phyloP scores from a whole-genome alignment of 768 basidiomycete genomes.

The Rhizopogon roseolus region DNA sequence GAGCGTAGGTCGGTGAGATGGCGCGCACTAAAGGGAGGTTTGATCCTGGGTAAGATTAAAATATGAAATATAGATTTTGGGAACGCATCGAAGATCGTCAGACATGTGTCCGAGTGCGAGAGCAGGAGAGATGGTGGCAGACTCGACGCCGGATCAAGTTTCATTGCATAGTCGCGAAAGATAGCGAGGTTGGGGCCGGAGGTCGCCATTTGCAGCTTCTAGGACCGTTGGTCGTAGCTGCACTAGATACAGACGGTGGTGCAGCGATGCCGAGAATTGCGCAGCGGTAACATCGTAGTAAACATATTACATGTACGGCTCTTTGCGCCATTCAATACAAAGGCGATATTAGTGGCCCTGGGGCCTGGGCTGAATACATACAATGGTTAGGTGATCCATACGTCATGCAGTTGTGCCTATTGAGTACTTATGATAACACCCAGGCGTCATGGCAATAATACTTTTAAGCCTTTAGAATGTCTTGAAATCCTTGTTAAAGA shows the following conservation, averaged over 20 bases:
- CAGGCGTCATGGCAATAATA: too few relatives aligned
- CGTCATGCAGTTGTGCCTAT: neutral
- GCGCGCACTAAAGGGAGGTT: conserved; percentile 22
- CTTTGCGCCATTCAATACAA: neutral
- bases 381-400: neutral
- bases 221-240: neutral
- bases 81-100: conserved; percentile 72
- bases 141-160: conserved; percentile 36
- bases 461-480: too few relatives aligned
- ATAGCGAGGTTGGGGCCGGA: conserved; percentile 40
- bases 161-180: conserved; percentile 56
- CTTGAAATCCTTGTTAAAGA: too few relatives aligned
- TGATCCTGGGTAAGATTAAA: conserved; percentile 66
- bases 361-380: neutral
- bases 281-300: neutral
- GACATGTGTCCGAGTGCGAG: conserved; percentile 44
- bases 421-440: too few relatives aligned
- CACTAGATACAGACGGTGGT: neutral
- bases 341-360: too few relatives aligned
- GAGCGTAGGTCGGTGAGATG: conserved; percentile 51
- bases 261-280: neutral
- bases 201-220: neutral
- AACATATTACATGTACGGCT: conserved; percentile 1
- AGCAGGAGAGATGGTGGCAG: conserved; percentile 67
- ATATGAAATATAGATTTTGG: conserved; percentile 89